Evolutionary conservation across 2,329 filamentous ascomycete genomes (phyloP), one percentile per base, ranked within the genome.

Genomic region (Stenocarpella maydis): DNA sequence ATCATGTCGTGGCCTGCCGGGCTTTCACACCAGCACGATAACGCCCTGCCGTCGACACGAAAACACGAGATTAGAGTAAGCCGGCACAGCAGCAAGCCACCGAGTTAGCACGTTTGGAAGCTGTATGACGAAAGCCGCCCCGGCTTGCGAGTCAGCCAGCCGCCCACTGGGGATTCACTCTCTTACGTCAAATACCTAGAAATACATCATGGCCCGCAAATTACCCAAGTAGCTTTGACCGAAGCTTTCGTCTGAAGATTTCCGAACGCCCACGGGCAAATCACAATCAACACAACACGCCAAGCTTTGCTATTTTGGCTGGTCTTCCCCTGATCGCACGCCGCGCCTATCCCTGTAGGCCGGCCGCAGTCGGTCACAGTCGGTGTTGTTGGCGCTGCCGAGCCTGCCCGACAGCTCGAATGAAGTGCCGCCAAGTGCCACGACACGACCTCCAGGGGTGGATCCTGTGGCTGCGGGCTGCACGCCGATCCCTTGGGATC

Each of bases 371-470:
- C 31, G 28, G 54, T 41, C 37, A 39, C n/a, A 1, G 21, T 39
- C n/a, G 45, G n/a, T 47, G 4, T 14, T 24, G 43, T 21, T 12
- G 26, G 10, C 47, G 34, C 34, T 37, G 34, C 34, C 34, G 34
- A 12, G 34, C 6, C 34, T 37, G 34, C 10, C 7, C n/a, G n/a
- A n/a, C n/a, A n/a, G 28, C 43, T 49, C 58, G 58, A 63, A 63
- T 63, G 58, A 63, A 37, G 58, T 63, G 58, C 58, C 58, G 58
- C 58, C 58, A 61, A 61, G 58, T 61, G 58, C 58, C 58, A 49
- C 49, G 58, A 34, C 58, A 63, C 58, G 28, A 63, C 58, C 58
- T 63, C n/a, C 58, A 63, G 41, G 58, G 58, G 58, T 63, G 58
- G 58, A 10, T n/a, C 26, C 17, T 15, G 28, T 45, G 43, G 58